phyloP scores from a whole-genome alignment of 2,329 filamentous ascomycete species.

The Onygenales sp. region DNA sequence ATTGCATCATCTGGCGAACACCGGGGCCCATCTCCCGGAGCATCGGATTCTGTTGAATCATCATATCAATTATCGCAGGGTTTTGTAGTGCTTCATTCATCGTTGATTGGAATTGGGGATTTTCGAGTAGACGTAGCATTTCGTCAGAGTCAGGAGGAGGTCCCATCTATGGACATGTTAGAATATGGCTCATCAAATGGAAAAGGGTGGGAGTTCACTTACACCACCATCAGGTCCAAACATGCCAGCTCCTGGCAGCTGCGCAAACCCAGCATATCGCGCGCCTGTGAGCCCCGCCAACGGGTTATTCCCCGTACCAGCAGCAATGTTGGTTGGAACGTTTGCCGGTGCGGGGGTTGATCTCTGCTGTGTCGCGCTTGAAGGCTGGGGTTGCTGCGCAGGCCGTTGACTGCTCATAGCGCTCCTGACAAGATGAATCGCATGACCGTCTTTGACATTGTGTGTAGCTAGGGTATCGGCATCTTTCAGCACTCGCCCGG shows the following conservation, averaged over 20 bases:
- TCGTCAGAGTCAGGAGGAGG: conserved; percentile 73
- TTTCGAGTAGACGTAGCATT: conserved; percentile 74
- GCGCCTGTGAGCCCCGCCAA: conserved; percentile 86
- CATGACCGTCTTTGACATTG: conserved; percentile 95
- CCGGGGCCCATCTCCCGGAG: conserved; percentile 60
- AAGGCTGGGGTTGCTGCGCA: conserved; percentile 28
- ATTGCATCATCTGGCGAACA: conserved; percentile 76
- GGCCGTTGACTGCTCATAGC: conserved; percentile 73
- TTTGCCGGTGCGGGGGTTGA: conserved; percentile 21
- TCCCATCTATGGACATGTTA: conserved; percentile 59
- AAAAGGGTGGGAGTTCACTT: conserved; percentile 35
- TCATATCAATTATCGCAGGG: conserved; percentile 86
- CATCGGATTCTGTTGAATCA: conserved; percentile 86
- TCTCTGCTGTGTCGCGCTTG: conserved; percentile 16
- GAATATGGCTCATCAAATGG: background rate
- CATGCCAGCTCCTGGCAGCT: conserved; percentile 74
- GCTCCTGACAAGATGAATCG: conserved; percentile 92
- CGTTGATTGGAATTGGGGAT: conserved; percentile 74
- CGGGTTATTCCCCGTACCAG: conserved; percentile 66
- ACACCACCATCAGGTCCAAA: conserved; percentile 94
- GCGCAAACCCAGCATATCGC: conserved; percentile 83
- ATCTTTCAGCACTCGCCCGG: conserved; percentile 92
- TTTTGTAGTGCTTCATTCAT: conserved; percentile 96
- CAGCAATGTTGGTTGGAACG: conserved; percentile 39
- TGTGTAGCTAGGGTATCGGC: conserved; percentile 73